Evolutionary conservation across 768 basidiomycete species (phyloP), one percentile per base, ranked within the genome.

Genomic region (Saitozyma sp.): DNA sequence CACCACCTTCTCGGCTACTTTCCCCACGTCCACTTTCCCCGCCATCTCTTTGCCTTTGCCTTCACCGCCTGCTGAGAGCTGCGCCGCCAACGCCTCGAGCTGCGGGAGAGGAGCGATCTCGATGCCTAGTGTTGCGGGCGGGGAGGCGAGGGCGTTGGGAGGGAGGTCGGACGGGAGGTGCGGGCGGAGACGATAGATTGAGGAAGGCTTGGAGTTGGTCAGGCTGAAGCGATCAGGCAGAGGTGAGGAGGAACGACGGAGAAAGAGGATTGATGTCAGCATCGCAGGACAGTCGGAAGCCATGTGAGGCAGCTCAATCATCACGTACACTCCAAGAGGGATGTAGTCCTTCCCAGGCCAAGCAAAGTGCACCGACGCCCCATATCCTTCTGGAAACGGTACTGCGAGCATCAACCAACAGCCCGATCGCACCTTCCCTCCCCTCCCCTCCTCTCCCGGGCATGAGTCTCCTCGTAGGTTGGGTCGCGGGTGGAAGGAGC

Each of bases 311-410:
- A 29, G 29, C n/a, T n/a, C n/a, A 29, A 29, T 29, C 5, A 29
- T 29, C 29, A 29, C 76, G 69, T 54, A 77, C 74, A 70, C 67
- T 50, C 78, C 78, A 19, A 79, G 65, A 6, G 75, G 66, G 38
- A 76, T 68, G 56, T 77, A 79, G 3, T 75, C 71, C 41, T 70
- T 64, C 10, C 71, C 71, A 17, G 78, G 78, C 68, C 73, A 79
- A 45, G 76, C 76, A 53, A 79, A 76, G 61, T 79, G 78, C 2
- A 79, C 76, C 9, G 69, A 70, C 11, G 78, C 78, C 9, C 76
- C 78, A 61, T 72, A 79, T 0, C 78, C 78, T 41, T 79, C 74
- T 14, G 78, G 78, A 43, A 79, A 79, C 11, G 78, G 76, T 13
- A 77, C 78, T 79, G 50, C 13, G 13, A 17, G 1, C 13, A 17